Base-by-base conservation (phyloP, 495 filamentous ascomycete species). In the Tuber brumale region DNA sequence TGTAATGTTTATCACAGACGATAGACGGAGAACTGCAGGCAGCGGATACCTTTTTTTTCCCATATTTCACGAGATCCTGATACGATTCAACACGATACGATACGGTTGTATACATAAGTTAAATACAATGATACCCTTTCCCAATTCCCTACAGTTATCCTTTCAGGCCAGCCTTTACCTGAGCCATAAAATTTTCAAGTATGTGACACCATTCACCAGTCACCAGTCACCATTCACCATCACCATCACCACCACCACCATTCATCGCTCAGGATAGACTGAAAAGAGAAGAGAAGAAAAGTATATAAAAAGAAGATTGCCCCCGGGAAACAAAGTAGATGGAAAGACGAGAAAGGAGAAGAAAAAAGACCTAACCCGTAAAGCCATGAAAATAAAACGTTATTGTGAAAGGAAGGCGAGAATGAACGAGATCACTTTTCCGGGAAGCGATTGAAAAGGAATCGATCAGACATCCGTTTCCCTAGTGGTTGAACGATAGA, bases 281-380 rank as follows among this genome's bases (percentile, higher is more conserved):
- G 51, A 16, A 57, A 5, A 61, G 78, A 80, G 78, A 70, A 72
- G 75, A 76, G 78, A 79, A 75, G 73, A 78, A 76, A 75, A n/a
- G 16, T 45, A 45, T 45, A 18, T 16, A 46, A 6, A 57, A 73
- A 78, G 76, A 72, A 73, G 61, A 79, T 76, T 77, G 71, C 70
- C 78, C 74, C 73, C 72, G 75, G 48, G 21, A 51, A n/a, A 51
- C 48, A 51, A 51, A 51, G 48, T 76, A 51, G 71, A 80, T 57
- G 39, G 37, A 48, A 48, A 27, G 71, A 48, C 16, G 66, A 74
- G 12, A 45, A 46, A 72, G 48, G 31, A 66, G 70, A 71, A 70
- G 72, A 74, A 76, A 70, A 70, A 75, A 74, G 74, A 37, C n/a
- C 66, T 69, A 74, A 45, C 76, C 71, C 27, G 37, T 72, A 46